A percentile compares a stretch with the other conserved stretches of the same genome.
These are phyloP conservation scores for Gamsiella multidivaricata DNA, from an alignment of 192 early-diverging fungal species.

Conservation along the genomic window DNA sequence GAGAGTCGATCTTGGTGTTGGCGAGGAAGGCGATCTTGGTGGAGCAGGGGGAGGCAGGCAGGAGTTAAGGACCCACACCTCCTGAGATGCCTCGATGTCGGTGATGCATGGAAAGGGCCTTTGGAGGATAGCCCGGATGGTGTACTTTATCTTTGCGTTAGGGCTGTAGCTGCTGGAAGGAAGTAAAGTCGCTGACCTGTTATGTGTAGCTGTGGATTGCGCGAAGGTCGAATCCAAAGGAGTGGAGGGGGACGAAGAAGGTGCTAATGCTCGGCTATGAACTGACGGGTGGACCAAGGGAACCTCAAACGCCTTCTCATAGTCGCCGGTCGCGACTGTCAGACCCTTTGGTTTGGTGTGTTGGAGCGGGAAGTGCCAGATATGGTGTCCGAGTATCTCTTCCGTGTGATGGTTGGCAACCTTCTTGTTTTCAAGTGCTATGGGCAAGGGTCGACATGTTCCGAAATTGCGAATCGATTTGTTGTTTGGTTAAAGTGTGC, in stretches of 20 bases:
- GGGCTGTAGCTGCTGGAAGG: slow-evolving; percentile 40
- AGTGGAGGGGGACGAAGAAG: neutral
- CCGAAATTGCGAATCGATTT: neutral
- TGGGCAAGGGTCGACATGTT: neutral
- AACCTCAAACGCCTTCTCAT: slow-evolving; percentile 42
- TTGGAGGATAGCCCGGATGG: slow-evolving; percentile 39
- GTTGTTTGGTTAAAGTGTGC: too few relatives aligned
- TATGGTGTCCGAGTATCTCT: slow-evolving; percentile 37
- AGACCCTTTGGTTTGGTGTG: slow-evolving; percentile 34
- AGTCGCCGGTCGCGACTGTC: slow-evolving; percentile 28
- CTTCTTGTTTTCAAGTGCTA: slow-evolving; percentile 53
- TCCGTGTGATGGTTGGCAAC: slow-evolving; percentile 34
- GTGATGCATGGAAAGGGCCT: slow-evolving; percentile 37
- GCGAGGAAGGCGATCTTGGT: neutral
- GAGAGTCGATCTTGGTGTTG: neutral
- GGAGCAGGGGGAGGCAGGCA: slow-evolving; percentile 10
- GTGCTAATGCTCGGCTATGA: neutral
- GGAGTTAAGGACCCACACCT: slow-evolving; percentile 47
- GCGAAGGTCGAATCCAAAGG: too few relatives aligned
- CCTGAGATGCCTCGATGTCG: slow-evolving; percentile 39
- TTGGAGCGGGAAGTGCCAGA: slow-evolving; percentile 42
- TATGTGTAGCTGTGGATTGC: neutral
- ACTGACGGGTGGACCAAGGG: slow-evolving; percentile 23
- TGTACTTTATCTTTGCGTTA: slow-evolving; percentile 33
- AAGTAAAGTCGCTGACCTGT: slow-evolving; percentile 4